Conservation (phyloP, 768 basidiomycete species). For the Russula griseocarnosa region DNA sequence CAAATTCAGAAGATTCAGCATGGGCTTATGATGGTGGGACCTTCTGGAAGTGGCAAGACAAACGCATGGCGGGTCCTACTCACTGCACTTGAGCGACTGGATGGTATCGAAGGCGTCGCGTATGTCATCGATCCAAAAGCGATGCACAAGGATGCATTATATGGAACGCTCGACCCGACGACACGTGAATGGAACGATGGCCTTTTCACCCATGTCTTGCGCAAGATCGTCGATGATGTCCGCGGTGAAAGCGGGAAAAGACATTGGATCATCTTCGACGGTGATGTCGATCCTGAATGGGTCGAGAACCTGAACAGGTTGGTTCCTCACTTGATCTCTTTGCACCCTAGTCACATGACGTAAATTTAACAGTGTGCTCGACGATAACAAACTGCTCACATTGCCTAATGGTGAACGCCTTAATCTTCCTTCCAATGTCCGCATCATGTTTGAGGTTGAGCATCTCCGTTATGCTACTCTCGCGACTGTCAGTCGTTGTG, state of each 20-base stretch:
- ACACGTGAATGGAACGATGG: slow-evolving; percentile 99
- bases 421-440: slow-evolving; percentile 92
- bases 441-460: slow-evolving; percentile 99
- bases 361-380: slow-evolving; percentile 68
- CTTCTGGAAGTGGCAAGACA: slow-evolving; percentile 95
- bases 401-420: slow-evolving; percentile 97
- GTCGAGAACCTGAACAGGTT: slow-evolving; percentile 99
- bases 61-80: slow-evolving; percentile 96
- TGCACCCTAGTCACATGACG: slow-evolving; percentile 4
- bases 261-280: slow-evolving; percentile 99
- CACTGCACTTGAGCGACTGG: slow-evolving; percentile 82
- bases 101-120: slow-evolving; percentile 86
- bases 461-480: slow-evolving; percentile 95
- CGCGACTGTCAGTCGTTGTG: slow-evolving; percentile 98
- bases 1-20: slow-evolving; percentile 99
- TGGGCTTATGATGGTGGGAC: slow-evolving; percentile 99
- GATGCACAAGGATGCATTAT: slow-evolving; percentile 96
- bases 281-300: slow-evolving; percentile 99
- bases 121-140: slow-evolving; percentile 99
- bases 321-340: slow-evolving; percentile 25
- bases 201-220: slow-evolving; percentile 93
- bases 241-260: slow-evolving; percentile 94
- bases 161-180: slow-evolving; percentile 94
- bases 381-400: slow-evolving; percentile 97
- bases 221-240: slow-evolving; percentile 98